Base-by-base conservation (phyloP, 352 stramenopile genomes). In the Plasmopara viticola region DNA sequence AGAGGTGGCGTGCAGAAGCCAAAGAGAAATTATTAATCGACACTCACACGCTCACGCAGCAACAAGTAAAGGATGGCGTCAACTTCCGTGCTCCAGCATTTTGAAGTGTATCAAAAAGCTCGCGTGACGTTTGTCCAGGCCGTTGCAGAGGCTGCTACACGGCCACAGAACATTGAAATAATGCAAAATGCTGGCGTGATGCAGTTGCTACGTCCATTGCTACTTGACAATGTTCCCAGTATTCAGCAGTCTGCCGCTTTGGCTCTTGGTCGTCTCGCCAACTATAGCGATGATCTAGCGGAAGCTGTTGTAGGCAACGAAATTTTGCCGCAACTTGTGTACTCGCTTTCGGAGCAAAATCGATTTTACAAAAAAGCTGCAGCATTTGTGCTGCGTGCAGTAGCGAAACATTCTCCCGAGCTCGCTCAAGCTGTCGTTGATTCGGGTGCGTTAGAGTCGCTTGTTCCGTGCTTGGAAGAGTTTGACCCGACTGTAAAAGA, bases 101-200 rank as follows among this genome's bases (percentile, higher is more conserved):
- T 98, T 69, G 93, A 98, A 56, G 84, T 92, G 50, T 98, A 97
- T 67, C 93, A 98, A 46, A 98, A 98, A 67, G 87, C 90, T 12
- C 85, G 93, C 18, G 91, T 98, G 53, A 95, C 83, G 17, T 97
- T 98, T 68, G 92, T 97, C 25, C 91, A 98, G 67, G 83, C 88
- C 9, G 88, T 98, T 25, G 92, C 93, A 6, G 93, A 98, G 49
- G 88, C 89, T 1, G 90, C 91, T 9, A 96, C 90, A n/a, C 74
- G 93, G 20, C 91, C 93, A 41, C 91, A 97, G 70, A 97, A 97
- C 63, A 97, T 98, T 49, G 92, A 98, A 56, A 87, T 97, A 42
- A 97, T 98, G 90, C 89, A 98, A 50, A 98, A 98, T 53, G 92
- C 92, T 8, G 93, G 93, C 25, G 93, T 97, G 34, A 97, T 98